Evolutionary conservation across 2,329 filamentous ascomycete species (phyloP), one percentile per base, ranked within the genome.

Genomic region (Fusarium buxicola): DNA sequence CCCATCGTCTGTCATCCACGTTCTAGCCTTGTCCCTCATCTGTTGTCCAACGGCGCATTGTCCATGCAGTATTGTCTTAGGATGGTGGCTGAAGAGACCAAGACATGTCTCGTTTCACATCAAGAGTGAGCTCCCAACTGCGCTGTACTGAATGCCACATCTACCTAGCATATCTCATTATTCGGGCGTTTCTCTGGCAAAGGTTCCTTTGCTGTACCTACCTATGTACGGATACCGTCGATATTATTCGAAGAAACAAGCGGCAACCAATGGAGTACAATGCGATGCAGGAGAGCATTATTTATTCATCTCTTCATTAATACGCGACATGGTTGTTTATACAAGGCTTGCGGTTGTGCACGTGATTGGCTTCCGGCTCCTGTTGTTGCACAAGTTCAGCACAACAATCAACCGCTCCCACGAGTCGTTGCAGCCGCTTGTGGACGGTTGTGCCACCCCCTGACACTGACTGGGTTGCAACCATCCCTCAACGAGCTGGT

Each of bases 31-130:
- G 32, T 34, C 30, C 44, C 36, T 35, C 44, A 35, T 47, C 21
- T 47, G 18, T 36, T 38, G 30, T 27, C 12, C 13, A 34, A 45
- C 21, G 21, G n/a, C 13, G 40, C 35, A 18, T 54, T 40, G 43
- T 47, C 18, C 18, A 21, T 15, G 15, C n/a, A n/a, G 25, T 53
- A 32, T 53, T 53, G 25, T 34, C 41, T 41, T 39, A 43, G 28
- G 55, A 18, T 24, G 8, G 30, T 24, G 36, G 46, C 6, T 16
- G 15, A 21, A 34, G 35, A 44, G 36, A 38, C 34, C 51, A 65
- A 54, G 52, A 58, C 61, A 47, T 51, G 55, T 58, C 61, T 65
- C 47, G 61, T 62, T 65, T 65, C 61, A 35, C 28, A 27, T 60
- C 63, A 7, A 52, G 46, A 40, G 39, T 41, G 34, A 27, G 41